Percentiles rank a stretch among this genome's conserved stretches.
Evolutionary conservation across 441 rosid genomes (phyloP).

Genomic region (Omphalea diandra): DNA sequence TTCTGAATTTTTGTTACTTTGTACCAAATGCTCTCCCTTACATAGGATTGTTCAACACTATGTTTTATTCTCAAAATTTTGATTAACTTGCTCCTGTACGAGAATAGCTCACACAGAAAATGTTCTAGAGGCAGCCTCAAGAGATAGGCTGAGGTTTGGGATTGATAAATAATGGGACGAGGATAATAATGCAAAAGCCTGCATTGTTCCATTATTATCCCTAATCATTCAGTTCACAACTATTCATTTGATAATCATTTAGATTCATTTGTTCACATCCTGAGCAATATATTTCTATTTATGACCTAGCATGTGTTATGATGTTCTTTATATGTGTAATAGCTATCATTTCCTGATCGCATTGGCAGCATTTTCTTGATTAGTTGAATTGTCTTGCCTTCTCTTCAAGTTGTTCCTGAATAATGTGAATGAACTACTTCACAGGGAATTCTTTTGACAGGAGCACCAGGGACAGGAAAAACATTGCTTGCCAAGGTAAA

Average conservation of each 20-base stretch:
- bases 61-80: slow-evolving; percentile 1
- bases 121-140: background rate
- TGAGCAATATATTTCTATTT: background rate
- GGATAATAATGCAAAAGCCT: too few species aligned
- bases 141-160: too few species aligned
- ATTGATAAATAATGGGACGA: too few species aligned
- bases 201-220: too few species aligned
- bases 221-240: background rate
- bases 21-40: background rate
- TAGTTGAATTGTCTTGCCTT: background rate
- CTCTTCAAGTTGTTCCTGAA: background rate
- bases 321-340: too few species aligned
- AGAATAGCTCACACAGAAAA: background rate
- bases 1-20: background rate
- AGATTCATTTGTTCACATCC: background rate
- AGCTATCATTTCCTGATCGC: background rate
- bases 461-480: slow-evolving; percentile 99
- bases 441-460: slow-evolving; percentile 98
- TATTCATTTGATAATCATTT: background rate
- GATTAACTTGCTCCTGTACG: too few species aligned
- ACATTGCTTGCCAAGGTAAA: slow-evolving; percentile 94
- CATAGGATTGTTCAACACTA: background rate
- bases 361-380: background rate
- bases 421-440: slow-evolving; percentile 17
- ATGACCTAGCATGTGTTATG: background rate